Base-by-base conservation (phyloP, 305 asterid species). In the Solanum chacoense region DNA sequence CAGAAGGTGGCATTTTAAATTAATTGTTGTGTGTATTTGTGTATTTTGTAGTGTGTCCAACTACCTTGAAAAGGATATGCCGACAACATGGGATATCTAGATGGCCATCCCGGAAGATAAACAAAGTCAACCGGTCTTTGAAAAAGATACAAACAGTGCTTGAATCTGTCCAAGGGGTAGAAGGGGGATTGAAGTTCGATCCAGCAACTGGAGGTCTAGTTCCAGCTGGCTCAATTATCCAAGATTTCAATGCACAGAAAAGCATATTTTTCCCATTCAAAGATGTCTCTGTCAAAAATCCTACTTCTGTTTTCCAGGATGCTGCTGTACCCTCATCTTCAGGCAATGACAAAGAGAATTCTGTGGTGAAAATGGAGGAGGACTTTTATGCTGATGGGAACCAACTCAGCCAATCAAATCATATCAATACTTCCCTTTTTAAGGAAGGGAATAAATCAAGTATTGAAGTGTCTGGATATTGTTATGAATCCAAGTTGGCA, bases 61-160 rank as follows among this genome's bases (percentile, higher is more conserved):
- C 99, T 42, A 96, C 98, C 26, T 95, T 97, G 42, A 97, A 97
- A 92, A 94, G 98, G 93, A 97, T 97, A 92, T 96, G 99, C 90
- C 91, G 99, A 90, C 95, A 93, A 77, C 97, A 97, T 88, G 99
- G 98, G 88, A 97, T 97, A 93, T 92, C 94, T 59, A 94, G 98
- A 90, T 97, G 99, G 99, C 99, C 99, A 88, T 96, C 98, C 77
- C 98, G 98, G 88, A 97, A 96, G 93, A 97, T 97, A 92, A 93
- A 94, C 88, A 97, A 97, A 89, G 98, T 96, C 42, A 95, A 94
- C 91, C 97, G 98, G 38, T 97, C 99, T 89, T 90, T 97, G 87
- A 95, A 91, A 89, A 96, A 97, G 91, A 94, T 96, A 78, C 98
- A 93, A 79, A 92, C 93, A 5, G 98, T 96, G 90, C 94, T 97